A percentile compares a stretch with the other conserved stretches of the same genome.
Conservation (phyloP, 768 basidiomycete species). For the Termitomyces sp. region DNA sequence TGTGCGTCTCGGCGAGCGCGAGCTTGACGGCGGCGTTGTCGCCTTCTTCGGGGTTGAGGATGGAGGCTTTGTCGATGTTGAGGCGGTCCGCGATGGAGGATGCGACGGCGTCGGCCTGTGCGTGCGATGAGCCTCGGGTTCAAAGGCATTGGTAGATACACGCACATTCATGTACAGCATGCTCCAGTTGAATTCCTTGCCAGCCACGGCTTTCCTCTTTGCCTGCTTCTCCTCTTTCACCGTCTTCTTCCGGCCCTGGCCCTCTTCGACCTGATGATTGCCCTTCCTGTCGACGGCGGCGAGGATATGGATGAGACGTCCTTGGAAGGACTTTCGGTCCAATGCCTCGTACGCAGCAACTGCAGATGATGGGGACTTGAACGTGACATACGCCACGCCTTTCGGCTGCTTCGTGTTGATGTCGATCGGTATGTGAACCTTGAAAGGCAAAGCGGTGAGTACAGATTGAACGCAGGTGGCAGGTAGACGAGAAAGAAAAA, state of each 20-base stretch:
- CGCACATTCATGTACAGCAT: conserved; percentile 97
- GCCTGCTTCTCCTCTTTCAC: conserved; percentile 58
- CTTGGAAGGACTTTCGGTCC: conserved; percentile 86
- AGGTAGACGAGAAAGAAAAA: not conserved
- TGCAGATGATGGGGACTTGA: conserved; percentile 32
- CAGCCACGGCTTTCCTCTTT: conserved; percentile 62
- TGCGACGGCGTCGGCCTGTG: conserved; percentile 87
- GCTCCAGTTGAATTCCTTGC: conserved; percentile 87
- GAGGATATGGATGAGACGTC: conserved; percentile 85
- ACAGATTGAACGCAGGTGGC: not conserved
- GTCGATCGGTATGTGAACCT: conserved; percentile 50
- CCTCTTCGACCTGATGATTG: conserved; percentile 36
- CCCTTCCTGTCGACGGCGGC: conserved; percentile 70
- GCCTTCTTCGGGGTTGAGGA: conserved; percentile 75
- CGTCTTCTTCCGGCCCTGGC: conserved; percentile 37
- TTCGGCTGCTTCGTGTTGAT: conserved; percentile 38
- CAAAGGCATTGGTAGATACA: conserved; percentile 17
- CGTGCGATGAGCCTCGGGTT: conserved; percentile 14
- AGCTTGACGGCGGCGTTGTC: conserved; percentile 88
- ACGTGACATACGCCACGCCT: conserved; percentile 49
- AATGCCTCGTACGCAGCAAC: conserved; percentile 70
- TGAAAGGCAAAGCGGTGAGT: not conserved
- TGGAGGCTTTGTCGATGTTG: conserved; percentile 80
- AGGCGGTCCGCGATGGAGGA: conserved; percentile 88
- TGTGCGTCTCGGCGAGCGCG: conserved; percentile 92